These are phyloP conservation scores for Populus hybrid DNA, from an alignment of 441 rosid species.

Conservation along the genomic window DNA sequence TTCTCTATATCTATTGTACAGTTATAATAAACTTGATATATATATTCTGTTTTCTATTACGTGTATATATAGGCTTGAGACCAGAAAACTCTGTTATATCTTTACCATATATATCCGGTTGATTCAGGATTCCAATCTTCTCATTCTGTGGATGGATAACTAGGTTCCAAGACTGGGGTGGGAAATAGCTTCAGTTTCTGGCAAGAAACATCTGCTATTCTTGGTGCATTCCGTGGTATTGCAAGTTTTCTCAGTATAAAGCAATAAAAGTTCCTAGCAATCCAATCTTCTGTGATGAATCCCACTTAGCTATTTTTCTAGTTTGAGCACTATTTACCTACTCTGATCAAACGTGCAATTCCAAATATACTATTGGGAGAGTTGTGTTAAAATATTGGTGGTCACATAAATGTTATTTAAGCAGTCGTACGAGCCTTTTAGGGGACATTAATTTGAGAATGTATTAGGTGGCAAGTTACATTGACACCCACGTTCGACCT, in stretches of 20 bases:
- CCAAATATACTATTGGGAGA: background rate
- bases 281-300: background rate
- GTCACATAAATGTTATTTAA: conserved; percentile 1
- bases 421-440: background rate
- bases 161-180: background rate
- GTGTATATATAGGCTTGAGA: too few species aligned
- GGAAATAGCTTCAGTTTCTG: background rate
- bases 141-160: too few species aligned
- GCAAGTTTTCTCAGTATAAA: background rate
- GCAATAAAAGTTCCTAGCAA: background rate
- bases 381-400: background rate
- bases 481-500: conserved; percentile 28
- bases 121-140: too few species aligned
- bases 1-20: too few species aligned
- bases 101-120: too few species aligned
- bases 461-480: conserved; percentile 31
- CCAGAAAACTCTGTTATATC: too few species aligned
- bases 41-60: too few species aligned
- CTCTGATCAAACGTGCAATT: background rate
- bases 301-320: background rate
- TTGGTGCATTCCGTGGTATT: background rate
- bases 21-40: too few species aligned
- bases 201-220: background rate
- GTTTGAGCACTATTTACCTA: background rate
- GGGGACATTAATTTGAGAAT: background rate